phyloP scores from a whole-genome alignment of 2,329 filamentous ascomycete species.

The Colletotrichum sublineola region DNA sequence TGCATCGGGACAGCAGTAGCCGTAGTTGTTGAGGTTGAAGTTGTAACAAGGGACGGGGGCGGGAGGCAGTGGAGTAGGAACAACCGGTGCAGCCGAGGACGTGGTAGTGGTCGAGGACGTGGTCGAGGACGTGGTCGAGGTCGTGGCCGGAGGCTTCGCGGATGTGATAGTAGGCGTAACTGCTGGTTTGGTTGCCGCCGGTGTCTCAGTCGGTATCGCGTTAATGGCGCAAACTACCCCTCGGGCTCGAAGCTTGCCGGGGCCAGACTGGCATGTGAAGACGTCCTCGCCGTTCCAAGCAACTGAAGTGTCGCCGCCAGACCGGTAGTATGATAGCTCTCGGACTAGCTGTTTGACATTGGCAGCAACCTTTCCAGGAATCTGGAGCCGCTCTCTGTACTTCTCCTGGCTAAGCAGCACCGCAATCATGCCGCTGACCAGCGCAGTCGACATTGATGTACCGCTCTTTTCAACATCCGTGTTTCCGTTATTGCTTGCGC shows the following conservation, averaged over 20 bases:
- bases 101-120: no score
- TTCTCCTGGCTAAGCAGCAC: background rate
- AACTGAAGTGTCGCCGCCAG: background rate
- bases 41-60: slow-evolving; percentile 12
- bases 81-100: background rate
- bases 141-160: background rate
- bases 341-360: background rate
- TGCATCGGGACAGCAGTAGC: background rate
- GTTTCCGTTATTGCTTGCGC: background rate
- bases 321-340: background rate
- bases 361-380: background rate
- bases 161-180: background rate
- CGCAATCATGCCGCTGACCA: background rate
- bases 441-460: background rate
- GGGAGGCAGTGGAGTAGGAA: background rate
- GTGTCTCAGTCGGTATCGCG: no score
- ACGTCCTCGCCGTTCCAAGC: background rate
- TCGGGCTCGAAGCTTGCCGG: background rate
- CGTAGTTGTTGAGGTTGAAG: background rate
- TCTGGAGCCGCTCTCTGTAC: background rate
- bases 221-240: background rate
- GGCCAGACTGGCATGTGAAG: background rate
- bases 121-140: background rate
- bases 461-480: background rate
- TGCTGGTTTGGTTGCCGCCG: background rate